A percentile compares a stretch with the other conserved stretches of the same genome.
Evolutionary conservation across 2,329 filamentous ascomycete species (phyloP).

Genomic region (Cercospora sesami): DNA sequence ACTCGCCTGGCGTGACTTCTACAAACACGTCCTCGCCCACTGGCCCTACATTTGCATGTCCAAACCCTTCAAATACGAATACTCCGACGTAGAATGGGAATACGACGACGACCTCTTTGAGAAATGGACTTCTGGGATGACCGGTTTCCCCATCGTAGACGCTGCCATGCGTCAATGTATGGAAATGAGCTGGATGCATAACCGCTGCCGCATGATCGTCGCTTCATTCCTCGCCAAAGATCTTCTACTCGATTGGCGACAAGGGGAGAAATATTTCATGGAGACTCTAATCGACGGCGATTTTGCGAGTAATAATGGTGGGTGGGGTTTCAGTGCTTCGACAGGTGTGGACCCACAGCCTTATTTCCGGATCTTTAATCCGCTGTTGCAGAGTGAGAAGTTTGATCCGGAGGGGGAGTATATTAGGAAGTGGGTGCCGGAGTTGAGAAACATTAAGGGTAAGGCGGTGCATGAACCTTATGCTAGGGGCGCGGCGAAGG

Average conservation of each 20-base stretch:
- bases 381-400: constrained; percentile 78
- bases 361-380: constrained; percentile 90
- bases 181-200: constrained; percentile 75
- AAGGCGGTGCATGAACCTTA: constrained; percentile 82
- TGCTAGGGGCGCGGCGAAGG: constrained; percentile 58
- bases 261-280: constrained; percentile 82
- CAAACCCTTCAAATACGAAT: constrained; percentile 79
- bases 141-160: constrained; percentile 81
- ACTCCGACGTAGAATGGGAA: constrained; percentile 79
- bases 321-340: constrained; percentile 66
- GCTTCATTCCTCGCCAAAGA: constrained; percentile 81
- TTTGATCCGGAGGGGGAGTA: constrained; percentile 78
- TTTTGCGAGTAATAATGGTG: constrained; percentile 74
- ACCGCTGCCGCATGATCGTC: constrained; percentile 79
- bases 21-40: constrained; percentile 78
- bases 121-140: constrained; percentile 72
- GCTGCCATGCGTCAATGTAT: constrained; percentile 80
- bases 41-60: constrained; percentile 85
- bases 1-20: constrained; percentile 84
- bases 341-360: constrained; percentile 82
- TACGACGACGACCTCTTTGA: constrained; percentile 68
- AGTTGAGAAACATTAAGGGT: constrained; percentile 63
- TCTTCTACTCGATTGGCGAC: constrained; percentile 77
- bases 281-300: constrained; percentile 75
- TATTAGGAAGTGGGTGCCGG: constrained; percentile 79